phyloP scores from a whole-genome alignment of 768 basidiomycete genomes.

The Dioszegia hungarica region DNA sequence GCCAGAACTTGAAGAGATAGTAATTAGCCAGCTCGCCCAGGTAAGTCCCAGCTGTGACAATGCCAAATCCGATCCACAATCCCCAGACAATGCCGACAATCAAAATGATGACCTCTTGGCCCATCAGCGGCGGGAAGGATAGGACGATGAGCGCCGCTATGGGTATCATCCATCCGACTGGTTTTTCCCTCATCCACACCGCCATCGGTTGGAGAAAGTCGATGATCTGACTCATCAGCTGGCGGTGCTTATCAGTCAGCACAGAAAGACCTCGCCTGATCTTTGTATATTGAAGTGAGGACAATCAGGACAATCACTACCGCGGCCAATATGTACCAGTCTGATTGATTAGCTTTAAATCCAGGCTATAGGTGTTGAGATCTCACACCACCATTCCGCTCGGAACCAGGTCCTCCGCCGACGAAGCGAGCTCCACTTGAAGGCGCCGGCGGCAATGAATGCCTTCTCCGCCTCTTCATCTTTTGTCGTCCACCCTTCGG shows the following conservation, averaged over 20 bases:
- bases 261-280: conserved; percentile 14
- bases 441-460: no score
- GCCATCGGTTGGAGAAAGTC: conserved; percentile 64
- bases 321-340: conserved; percentile 19
- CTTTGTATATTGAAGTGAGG: conserved; percentile 33
- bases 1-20: conserved; percentile 42
- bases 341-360: conserved; percentile 8
- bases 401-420: conserved; percentile 28
- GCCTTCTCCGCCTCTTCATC: background rate
- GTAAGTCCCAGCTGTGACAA: conserved; percentile 43
- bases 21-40: conserved; percentile 47
- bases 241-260: background rate
- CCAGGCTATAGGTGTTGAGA: background rate
- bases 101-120: conserved; percentile 58
- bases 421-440: background rate
- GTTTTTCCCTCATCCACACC: conserved; percentile 56
- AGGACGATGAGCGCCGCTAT: conserved; percentile 75
- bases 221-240: conserved; percentile 59
- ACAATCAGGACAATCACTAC: conserved; percentile 24
- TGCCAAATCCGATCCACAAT: conserved; percentile 48
- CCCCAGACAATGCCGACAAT: conserved; percentile 49
- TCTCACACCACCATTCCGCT: conserved; percentile 44
- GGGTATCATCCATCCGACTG: conserved; percentile 57
- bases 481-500: no score
- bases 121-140: conserved; percentile 89